Conservation (phyloP, 495 filamentous ascomycete genomes). For the Tirmania nivea region DNA sequence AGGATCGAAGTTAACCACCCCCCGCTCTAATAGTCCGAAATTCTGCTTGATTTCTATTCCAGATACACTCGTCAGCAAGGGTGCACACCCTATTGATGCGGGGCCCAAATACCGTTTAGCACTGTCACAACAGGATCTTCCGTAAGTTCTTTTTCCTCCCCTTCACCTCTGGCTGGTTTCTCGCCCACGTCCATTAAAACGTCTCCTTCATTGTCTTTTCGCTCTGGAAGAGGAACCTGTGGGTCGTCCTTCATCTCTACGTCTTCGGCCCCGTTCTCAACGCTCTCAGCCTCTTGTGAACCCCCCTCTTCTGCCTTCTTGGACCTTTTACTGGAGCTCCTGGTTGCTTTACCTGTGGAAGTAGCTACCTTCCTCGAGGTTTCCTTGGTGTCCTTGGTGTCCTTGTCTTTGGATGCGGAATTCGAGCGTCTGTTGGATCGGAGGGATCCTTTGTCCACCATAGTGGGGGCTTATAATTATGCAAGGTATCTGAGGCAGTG, state of each 20-base stretch:
- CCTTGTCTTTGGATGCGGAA: conserved; percentile 8
- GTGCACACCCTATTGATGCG: too few relatives aligned
- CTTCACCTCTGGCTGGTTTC: conserved; percentile 35
- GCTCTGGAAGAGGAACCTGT: conserved; percentile 20
- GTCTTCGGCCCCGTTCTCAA: conserved; percentile 37
- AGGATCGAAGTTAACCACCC: conserved; percentile 80
- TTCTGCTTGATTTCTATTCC: conserved; percentile 74
- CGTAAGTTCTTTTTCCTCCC: conserved; percentile 27
- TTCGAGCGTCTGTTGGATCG: conserved; percentile 15
- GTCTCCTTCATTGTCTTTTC: conserved; percentile 47
- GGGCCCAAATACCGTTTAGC: conserved; percentile 8
- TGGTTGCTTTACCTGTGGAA: conserved; percentile 12
- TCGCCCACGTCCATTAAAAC: conserved; percentile 43
- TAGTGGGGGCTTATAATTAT: background rate
- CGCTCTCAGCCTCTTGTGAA: conserved; percentile 1
- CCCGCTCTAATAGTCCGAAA: conserved; percentile 73
- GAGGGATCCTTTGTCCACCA: conserved; percentile 19
- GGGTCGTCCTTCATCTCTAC: conserved; percentile 60
- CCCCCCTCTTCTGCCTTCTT: background rate
- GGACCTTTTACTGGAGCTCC: conserved; percentile 4
- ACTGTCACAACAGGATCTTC: conserved; percentile 37
- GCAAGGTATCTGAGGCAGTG: too few relatives aligned
- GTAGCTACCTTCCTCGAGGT: conserved; percentile 9
- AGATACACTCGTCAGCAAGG: conserved; percentile 1
- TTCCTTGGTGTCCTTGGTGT: conserved; percentile 9